phyloP scores from a whole-genome alignment of 1,139 yeast species.

The Entelexis sorbosivorans region DNA sequence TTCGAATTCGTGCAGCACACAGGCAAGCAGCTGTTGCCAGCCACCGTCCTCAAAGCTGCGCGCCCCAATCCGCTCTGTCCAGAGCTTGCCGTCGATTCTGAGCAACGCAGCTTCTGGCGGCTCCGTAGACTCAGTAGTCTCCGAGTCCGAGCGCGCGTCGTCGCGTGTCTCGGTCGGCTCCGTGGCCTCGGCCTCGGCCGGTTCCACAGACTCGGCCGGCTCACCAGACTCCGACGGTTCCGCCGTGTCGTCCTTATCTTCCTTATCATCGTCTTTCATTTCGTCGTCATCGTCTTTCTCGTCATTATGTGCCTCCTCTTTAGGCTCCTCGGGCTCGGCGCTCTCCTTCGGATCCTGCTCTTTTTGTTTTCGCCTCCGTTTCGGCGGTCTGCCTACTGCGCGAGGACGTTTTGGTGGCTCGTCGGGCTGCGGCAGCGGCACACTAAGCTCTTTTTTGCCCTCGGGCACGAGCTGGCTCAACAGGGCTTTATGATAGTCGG shows the following conservation, averaged over 20 bases:
- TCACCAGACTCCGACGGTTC: constrained; percentile 1
- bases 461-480: constrained; percentile 28
- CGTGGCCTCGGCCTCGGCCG: constrained; percentile 9
- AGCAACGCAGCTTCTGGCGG: constrained; percentile 12
- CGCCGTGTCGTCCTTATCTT: constrained; percentile 27
- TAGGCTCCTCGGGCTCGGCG: constrained; percentile 3
- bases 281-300: constrained; percentile 14
- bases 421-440: constrained; percentile 19
- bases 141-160: constrained; percentile 29
- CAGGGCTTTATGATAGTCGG: constrained; percentile 61
- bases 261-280: constrained; percentile 26
- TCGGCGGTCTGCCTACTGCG: constrained; percentile 6
- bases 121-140: constrained; percentile 6
- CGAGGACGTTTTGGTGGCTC: constrained; percentile 4
- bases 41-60: constrained; percentile 74
- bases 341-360: neutral
- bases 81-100: constrained; percentile 1
- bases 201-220: constrained; percentile 23
- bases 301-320: constrained; percentile 17
- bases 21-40: constrained; percentile 71
- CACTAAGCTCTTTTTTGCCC: constrained; percentile 15
- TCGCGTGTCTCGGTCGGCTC: constrained; percentile 25
- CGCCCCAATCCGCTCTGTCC: constrained; percentile 33
- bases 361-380: constrained; percentile 4
- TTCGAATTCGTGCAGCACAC: constrained; percentile 49